Percentiles rank a stretch among this genome's conserved stretches.
These are phyloP conservation scores for Thermoascus crustaceus DNA, from an alignment of 2,329 filamentous ascomycete species.

Conservation along the genomic window DNA sequence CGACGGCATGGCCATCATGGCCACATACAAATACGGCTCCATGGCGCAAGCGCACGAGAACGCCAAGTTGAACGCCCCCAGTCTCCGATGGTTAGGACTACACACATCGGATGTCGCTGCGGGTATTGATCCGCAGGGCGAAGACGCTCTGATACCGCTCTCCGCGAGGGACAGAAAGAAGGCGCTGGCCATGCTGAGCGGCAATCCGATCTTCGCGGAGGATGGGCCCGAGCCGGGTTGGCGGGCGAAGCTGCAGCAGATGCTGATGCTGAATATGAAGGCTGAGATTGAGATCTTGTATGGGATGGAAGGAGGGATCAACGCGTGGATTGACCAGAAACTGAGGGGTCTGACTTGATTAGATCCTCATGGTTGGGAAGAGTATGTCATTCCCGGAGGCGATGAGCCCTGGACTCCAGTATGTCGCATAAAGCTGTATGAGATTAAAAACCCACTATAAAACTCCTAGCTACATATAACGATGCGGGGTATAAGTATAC, in stretches of 20 bases:
- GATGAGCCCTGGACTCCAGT: too few relatives aligned
- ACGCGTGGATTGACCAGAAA: conserved; percentile 35
- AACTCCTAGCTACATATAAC: conserved; percentile 1
- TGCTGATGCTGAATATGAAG: conserved; percentile 56
- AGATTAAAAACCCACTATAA: background rate
- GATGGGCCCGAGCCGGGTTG: conserved; percentile 38
- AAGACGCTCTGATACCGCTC: conserved; percentile 36
- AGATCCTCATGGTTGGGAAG: too few relatives aligned
- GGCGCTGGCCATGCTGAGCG: conserved; percentile 45
- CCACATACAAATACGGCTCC: conserved; percentile 56
- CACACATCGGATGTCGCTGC: conserved; percentile 29
- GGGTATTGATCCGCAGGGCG: conserved; percentile 17
- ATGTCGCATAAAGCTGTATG: too few relatives aligned
- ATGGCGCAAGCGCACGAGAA: conserved; percentile 48
- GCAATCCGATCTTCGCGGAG: conserved; percentile 34
- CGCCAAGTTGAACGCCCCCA: conserved; percentile 36
- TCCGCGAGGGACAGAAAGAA: conserved; percentile 48
- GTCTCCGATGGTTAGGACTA: conserved; percentile 53
- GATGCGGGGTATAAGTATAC: background rate
- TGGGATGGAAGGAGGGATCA: conserved; percentile 34
- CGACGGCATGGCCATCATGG: conserved; percentile 55
- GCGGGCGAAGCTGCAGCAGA: conserved; percentile 48
- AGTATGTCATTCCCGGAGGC: too few relatives aligned
- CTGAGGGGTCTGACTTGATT: conserved; percentile 13
- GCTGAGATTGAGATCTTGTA: conserved; percentile 53